Evolutionary conservation across 148 eudicot species (phyloP).

Genomic region (Chenopodium quinoa): DNA sequence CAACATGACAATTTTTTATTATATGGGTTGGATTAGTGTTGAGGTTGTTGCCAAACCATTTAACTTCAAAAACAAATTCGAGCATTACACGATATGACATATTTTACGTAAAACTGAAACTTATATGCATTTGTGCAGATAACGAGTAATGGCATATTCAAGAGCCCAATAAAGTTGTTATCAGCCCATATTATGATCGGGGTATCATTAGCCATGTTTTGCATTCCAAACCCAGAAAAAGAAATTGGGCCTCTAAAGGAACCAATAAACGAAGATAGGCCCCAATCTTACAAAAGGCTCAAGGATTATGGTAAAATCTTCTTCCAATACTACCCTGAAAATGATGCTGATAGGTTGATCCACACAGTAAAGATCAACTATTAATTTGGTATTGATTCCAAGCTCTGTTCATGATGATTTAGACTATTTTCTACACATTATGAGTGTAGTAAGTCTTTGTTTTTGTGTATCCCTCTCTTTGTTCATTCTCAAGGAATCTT

Average conservation of each 20-base stretch:
- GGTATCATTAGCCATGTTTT: constrained; percentile 28
- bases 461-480: too few species aligned
- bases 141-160: constrained; percentile 32
- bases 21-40: too few species aligned
- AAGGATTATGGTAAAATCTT: constrained; percentile 23
- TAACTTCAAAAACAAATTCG: too few species aligned
- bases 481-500: too few species aligned
- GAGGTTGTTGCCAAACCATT: too few species aligned
- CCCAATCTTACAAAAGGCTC: constrained; percentile 31
- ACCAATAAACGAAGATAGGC: constrained; percentile 29
- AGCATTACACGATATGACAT: too few species aligned
- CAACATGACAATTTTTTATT: too few species aligned
- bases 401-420: too few species aligned
- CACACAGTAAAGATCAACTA: constrained; percentile 3
- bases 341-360: constrained; percentile 9
- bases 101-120: too few species aligned
- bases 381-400: neutral
- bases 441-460: too few species aligned
- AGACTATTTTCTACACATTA: too few species aligned
- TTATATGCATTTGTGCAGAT: constrained; percentile 11
- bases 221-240: constrained; percentile 19
- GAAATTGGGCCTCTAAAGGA: constrained; percentile 33
- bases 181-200: constrained; percentile 26
- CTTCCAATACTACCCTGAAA: neutral
- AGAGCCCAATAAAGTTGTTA: constrained; percentile 36